Evolutionary conservation across 1,284 basidiomycete species (phyloP).

Genomic region (Afroboletus lepidellus): DNA sequence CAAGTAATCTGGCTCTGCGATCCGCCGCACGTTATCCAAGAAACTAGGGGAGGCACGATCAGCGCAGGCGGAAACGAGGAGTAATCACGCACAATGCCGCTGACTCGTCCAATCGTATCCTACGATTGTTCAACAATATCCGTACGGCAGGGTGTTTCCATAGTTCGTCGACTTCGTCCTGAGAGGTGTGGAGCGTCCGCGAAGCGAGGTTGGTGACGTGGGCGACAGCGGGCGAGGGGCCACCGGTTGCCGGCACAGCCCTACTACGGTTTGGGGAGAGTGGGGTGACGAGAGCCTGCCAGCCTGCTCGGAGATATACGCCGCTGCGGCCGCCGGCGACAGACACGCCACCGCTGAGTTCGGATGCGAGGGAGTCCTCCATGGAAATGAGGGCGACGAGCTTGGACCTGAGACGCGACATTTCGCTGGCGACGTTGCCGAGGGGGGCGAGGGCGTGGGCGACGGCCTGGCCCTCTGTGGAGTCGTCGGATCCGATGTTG

Average conservation of each 20-base stretch:
- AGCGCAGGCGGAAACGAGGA: slow-evolving; percentile 4
- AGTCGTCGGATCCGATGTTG: slow-evolving; percentile 28
- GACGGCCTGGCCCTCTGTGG: slow-evolving; percentile 31
- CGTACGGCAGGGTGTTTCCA: slow-evolving; percentile 70
- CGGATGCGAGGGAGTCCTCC: slow-evolving; percentile 64
- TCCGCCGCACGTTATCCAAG: slow-evolving; percentile 60
- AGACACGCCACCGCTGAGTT: slow-evolving; percentile 62
- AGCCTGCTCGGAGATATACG: slow-evolving; percentile 65
- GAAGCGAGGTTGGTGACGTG: slow-evolving; percentile 53
- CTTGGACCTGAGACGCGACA: slow-evolving; percentile 51
- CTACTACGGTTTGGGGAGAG: slow-evolving; percentile 41
- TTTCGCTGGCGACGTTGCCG: slow-evolving; percentile 41
- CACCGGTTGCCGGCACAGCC: slow-evolving; percentile 38
- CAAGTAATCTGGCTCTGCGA: slow-evolving; percentile 65
- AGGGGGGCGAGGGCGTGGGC: slow-evolving; percentile 34
- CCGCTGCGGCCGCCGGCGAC: slow-evolving; percentile 57
- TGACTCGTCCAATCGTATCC: slow-evolving; percentile 71
- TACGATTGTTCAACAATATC: slow-evolving; percentile 52
- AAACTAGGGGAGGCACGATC: slow-evolving; percentile 47
- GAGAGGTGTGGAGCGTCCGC: slow-evolving; percentile 47
- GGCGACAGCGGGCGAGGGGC: slow-evolving; percentile 36
- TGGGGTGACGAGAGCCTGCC: slow-evolving; percentile 58
- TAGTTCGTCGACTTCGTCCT: slow-evolving; percentile 54
- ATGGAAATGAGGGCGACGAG: slow-evolving; percentile 64
- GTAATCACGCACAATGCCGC: slow-evolving; percentile 58